Conservation (phyloP, 2,329 filamentous ascomycete genomes). For the Epichloe sp. region DNA sequence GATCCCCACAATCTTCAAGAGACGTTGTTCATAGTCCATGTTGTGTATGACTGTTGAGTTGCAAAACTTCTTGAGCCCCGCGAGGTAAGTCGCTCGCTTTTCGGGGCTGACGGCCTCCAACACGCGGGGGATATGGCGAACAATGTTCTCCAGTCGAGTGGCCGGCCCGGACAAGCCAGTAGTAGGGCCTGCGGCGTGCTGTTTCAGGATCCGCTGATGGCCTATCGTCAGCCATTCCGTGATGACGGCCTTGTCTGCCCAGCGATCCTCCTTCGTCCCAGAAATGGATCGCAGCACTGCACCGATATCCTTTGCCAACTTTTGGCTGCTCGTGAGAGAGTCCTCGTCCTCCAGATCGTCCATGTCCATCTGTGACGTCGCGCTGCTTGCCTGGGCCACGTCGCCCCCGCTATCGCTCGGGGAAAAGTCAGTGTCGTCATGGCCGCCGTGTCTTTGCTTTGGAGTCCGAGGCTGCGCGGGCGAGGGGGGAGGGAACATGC, state of each 20-base stretch:
- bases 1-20: slow-evolving; percentile 13
- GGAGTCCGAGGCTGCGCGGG: neutral
- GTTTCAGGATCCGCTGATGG: neutral
- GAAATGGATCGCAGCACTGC: neutral
- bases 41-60: slow-evolving; percentile 4
- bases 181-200: neutral
- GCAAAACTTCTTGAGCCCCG: slow-evolving; percentile 10
- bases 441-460: neutral
- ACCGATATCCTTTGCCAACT: neutral
- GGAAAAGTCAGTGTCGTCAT: neutral
- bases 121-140: neutral
- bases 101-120: neutral
- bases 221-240: slow-evolving; percentile 9
- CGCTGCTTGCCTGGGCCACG: neutral
- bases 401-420: neutral
- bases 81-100: slow-evolving; percentile 12
- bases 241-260: neutral
- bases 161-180: neutral
- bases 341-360: neutral
- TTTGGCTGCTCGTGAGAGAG: neutral
- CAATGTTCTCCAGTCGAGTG: neutral
- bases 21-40: slow-evolving; percentile 11
- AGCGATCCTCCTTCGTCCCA: neutral
- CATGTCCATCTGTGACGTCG: neutral
- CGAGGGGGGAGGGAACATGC: neutral